These are phyloP conservation scores for Colletotrichum simmondsii DNA, from an alignment of 2,329 filamentous ascomycete species.

Conservation along the genomic window DNA sequence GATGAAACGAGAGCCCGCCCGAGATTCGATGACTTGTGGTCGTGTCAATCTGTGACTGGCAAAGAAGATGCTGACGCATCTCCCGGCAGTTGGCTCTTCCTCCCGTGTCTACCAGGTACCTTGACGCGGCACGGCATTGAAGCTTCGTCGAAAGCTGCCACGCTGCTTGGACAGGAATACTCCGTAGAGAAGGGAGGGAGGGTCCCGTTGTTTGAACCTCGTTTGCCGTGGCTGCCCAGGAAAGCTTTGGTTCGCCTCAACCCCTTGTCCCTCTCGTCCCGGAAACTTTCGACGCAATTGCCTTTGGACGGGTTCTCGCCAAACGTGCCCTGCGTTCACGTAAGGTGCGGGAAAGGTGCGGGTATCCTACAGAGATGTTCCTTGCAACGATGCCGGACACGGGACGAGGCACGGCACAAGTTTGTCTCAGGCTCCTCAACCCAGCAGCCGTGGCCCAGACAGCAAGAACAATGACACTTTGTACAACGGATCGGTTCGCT, in stretches of 20 bases:
- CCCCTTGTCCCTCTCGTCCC: background rate
- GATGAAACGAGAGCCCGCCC: constrained; percentile 18
- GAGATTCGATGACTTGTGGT: constrained; percentile 27
- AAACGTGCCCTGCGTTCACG: background rate
- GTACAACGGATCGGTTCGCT: constrained; percentile 1
- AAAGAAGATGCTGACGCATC: background rate
- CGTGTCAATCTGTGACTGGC: constrained; percentile 26
- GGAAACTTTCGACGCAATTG: background rate
- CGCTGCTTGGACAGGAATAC: background rate
- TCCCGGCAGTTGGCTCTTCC: constrained; percentile 3
- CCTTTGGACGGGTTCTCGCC: background rate
- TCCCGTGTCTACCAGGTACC: background rate
- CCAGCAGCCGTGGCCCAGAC: background rate
- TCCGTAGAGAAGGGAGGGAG: background rate
- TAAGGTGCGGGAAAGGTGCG: background rate
- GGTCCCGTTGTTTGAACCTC: background rate
- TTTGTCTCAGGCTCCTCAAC: background rate
- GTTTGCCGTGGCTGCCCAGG: background rate
- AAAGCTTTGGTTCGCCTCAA: constrained; percentile 1
- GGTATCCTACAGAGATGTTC: background rate
- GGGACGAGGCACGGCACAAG: constrained; percentile 9
- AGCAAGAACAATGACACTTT: background rate
- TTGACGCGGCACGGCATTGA: background rate
- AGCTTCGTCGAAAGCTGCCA: background rate
- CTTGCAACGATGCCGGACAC: background rate